Conservation (phyloP, 2,329 filamentous ascomycete genomes). For the Xylaria sp. region DNA sequence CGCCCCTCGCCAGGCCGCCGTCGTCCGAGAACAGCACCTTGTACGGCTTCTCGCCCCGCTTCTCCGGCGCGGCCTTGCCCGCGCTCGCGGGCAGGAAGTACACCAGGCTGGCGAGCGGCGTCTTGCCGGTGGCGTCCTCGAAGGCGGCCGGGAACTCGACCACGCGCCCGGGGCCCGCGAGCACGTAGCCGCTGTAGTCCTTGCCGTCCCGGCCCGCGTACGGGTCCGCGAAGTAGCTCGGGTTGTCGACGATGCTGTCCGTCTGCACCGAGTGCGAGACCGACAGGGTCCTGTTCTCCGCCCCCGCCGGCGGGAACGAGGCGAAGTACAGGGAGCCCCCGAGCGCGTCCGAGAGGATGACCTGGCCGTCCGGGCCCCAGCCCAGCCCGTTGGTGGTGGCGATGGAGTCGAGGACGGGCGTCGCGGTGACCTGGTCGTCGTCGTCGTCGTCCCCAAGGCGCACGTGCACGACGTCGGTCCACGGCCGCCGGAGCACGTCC, state of each 20-base stretch:
- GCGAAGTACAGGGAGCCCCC: conserved; percentile 53
- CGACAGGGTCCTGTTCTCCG: conserved; percentile 39
- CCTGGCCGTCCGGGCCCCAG: conserved; percentile 47
- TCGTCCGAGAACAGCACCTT: conserved; percentile 60
- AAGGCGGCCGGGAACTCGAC: conserved; percentile 40
- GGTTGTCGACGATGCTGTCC: conserved; percentile 57
- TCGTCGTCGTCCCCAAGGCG: conserved; percentile 41
- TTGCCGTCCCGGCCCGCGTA: conserved; percentile 43
- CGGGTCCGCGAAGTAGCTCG: conserved; percentile 59
- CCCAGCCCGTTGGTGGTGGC: conserved; percentile 61
- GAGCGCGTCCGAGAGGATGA: conserved; percentile 47
- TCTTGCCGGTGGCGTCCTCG: conserved; percentile 40
- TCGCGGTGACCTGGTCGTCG: conserved; percentile 43
- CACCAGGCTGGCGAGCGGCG: conserved; percentile 47
- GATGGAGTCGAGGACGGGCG: conserved; percentile 47
- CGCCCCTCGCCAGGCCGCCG: conserved; percentile 50
- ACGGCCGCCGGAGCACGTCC: conserved; percentile 43
- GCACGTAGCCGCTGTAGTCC: conserved; percentile 58
- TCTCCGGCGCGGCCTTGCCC: conserved; percentile 8
- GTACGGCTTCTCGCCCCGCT: conserved; percentile 46
- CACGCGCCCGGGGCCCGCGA: conserved; percentile 49
- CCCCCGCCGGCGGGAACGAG: conserved; percentile 21
- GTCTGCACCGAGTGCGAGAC: conserved; percentile 48
- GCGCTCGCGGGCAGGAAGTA: conserved; percentile 41
- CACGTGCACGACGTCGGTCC: conserved; percentile 54